Conservation (phyloP, 345 rosid genomes). For the Brassica juncea region DNA sequence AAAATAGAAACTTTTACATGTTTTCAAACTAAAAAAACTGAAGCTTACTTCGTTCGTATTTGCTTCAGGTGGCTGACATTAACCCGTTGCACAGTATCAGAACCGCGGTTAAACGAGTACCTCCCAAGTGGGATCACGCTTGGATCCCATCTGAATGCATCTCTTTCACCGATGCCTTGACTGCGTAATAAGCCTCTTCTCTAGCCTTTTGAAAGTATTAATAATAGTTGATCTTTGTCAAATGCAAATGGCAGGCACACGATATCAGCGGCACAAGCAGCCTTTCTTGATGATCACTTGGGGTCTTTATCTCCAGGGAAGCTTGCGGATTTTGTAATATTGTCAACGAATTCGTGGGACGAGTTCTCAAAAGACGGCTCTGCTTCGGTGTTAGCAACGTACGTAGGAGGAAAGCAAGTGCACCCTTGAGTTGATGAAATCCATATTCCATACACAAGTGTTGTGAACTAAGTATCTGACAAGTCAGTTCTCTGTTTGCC, state of each 20-base stretch:
- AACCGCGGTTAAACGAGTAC: constrained; percentile 75
- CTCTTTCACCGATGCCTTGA: constrained; percentile 60
- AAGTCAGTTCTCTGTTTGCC: background rate
- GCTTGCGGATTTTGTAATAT: constrained; percentile 75
- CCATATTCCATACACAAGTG: background rate
- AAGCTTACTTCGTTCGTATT: background rate
- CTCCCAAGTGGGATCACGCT: constrained; percentile 67
- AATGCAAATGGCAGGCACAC: constrained; percentile 61
- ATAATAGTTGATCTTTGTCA: background rate
- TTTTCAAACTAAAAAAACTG: background rate
- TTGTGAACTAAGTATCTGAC: background rate
- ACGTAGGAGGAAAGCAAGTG: constrained; percentile 60
- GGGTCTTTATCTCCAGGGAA: constrained; percentile 80
- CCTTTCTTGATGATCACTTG: constrained; percentile 71
- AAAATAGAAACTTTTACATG: background rate
- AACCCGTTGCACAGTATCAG: constrained; percentile 68
- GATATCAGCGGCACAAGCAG: constrained; percentile 77
- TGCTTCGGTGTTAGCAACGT: constrained; percentile 63
- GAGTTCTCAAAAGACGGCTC: constrained; percentile 55
- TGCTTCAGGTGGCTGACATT: constrained; percentile 62
- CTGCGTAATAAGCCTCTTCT: constrained; percentile 57
- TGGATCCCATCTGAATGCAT: constrained; percentile 81
- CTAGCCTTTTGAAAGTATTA: background rate
- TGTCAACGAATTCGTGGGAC: constrained; percentile 63
- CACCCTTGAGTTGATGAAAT: constrained; percentile 45